Conservation (phyloP, 768 basidiomycete genomes). For the Tricholoma sp. region DNA sequence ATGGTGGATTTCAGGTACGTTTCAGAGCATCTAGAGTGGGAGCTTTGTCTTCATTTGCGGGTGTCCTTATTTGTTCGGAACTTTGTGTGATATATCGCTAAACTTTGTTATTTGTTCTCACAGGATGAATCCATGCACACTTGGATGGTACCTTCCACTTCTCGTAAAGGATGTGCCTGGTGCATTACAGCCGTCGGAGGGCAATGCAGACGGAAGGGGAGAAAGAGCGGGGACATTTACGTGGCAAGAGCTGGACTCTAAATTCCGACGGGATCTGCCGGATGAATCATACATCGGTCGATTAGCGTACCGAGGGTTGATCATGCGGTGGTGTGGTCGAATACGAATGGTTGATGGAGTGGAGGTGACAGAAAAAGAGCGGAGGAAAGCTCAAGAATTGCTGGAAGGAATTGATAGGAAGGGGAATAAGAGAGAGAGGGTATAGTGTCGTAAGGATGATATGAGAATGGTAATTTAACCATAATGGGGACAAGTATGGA, state of each 20-base stretch:
- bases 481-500: not conserved
- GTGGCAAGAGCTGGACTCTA: constrained; percentile 78
- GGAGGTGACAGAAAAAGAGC: constrained; percentile 76
- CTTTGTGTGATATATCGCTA: constrained; percentile 3
- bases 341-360: constrained; percentile 84
- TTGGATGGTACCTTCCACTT: constrained; percentile 92
- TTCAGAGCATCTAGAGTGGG: not conserved
- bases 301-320: constrained; percentile 82
- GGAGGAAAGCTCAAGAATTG: constrained; percentile 71
- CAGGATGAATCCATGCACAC: constrained; percentile 94
- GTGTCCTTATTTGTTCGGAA: constrained; percentile 1
- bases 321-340: constrained; percentile 69
- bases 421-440: constrained; percentile 12
- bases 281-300: constrained; percentile 85
- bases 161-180: constrained; percentile 66
- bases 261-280: constrained; percentile 87
- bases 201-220: constrained; percentile 17
- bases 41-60: constrained; percentile 7
- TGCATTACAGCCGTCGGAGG: constrained; percentile 58
- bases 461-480: too few relatives aligned
- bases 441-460: too few relatives aligned
- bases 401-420: constrained; percentile 36
- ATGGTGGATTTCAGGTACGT: constrained; percentile 83
- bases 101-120: constrained; percentile 10
- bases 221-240: constrained; percentile 22